Evolutionary conservation across 2,329 filamentous ascomycete genomes (phyloP).

Genomic region (Fusarium sp.): DNA sequence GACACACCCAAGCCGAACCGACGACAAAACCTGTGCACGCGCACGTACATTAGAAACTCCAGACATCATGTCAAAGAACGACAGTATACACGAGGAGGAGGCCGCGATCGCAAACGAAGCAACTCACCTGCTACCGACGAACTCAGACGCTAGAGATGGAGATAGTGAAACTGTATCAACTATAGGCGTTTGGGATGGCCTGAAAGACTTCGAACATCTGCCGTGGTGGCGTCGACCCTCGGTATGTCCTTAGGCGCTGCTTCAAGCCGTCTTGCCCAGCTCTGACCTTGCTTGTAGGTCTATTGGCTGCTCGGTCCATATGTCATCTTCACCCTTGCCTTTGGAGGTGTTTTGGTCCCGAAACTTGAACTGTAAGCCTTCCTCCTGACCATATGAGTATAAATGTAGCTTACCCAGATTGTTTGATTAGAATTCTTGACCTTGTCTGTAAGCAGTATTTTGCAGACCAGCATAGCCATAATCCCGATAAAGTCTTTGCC

Average conservation of each 20-base stretch:
- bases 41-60: neutral
- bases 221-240: slow-evolving; percentile 75
- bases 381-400: neutral
- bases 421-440: slow-evolving; percentile 72
- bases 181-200: slow-evolving; percentile 60
- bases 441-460: slow-evolving; percentile 89
- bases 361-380: slow-evolving; percentile 79
- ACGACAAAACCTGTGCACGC: neutral
- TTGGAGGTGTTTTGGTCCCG: slow-evolving; percentile 87
- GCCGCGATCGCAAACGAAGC: slow-evolving; percentile 50
- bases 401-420: slow-evolving; percentile 32
- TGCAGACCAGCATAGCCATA: slow-evolving; percentile 70
- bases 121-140: slow-evolving; percentile 56
- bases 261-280: slow-evolving; percentile 7
- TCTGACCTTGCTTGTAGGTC: slow-evolving; percentile 65
- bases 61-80: slow-evolving; percentile 31
- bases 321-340: slow-evolving; percentile 84
- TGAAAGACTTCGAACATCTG: slow-evolving; percentile 70
- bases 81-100: slow-evolving; percentile 15
- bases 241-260: slow-evolving; percentile 56
- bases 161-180: slow-evolving; percentile 31
- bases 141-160: slow-evolving; percentile 26
- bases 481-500: slow-evolving; percentile 71
- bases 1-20: slow-evolving; percentile 12
- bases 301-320: slow-evolving; percentile 88